Evolutionary conservation across 805 yeast genomes (phyloP), one percentile per base, ranked within the genome.

Genomic region (Metschnikowia continentalis): DNA sequence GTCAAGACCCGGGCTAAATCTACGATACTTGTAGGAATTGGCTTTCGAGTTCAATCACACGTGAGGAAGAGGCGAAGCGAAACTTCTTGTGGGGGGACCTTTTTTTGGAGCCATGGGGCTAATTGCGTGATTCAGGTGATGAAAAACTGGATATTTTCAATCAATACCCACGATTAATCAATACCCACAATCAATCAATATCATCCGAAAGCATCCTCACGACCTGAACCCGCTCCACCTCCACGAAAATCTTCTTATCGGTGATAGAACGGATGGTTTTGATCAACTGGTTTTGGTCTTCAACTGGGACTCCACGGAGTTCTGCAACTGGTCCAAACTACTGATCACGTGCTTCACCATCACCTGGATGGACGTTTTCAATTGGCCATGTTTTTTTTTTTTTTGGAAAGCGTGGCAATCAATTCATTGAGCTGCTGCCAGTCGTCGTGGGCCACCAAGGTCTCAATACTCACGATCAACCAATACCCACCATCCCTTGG

Each of bases 361-460:
- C 32, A 75, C 69, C 64, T 89, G 92, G 50, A 90, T 87, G 4
- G 96, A 86, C 43, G 89, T 77, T 67, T 94, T 94, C 66, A 94
- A 76, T 72, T 94, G 99, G 13, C 98, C 99, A 67, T 94, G 99
- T 67, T 94, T 94, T 75, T 95, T 94, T n/a, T n/a, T n/a, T n/a
- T n/a, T n/a, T n/a, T n/a, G 11, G 95, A 82, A 43, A 95, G 76
- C 32, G 84, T 67, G n/a, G 82, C 81, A 51, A 94, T 77, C 65
- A 89, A 89, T 63, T 94, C 98, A 61, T 86, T 83, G 66, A 94
- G 73, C 47, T 79, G 77, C 44, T 76, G 75, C 97, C 97, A 94
- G 58, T 89, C 89, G 45, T 79, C 74, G 38, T 80, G 72, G 4
- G 64, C 64, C 10, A 77, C 80, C 37, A 87, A 67, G 6, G 87